Evolutionary conservation across 2,329 filamentous ascomycete species (phyloP).

Genomic region (Fusarium sp.): DNA sequence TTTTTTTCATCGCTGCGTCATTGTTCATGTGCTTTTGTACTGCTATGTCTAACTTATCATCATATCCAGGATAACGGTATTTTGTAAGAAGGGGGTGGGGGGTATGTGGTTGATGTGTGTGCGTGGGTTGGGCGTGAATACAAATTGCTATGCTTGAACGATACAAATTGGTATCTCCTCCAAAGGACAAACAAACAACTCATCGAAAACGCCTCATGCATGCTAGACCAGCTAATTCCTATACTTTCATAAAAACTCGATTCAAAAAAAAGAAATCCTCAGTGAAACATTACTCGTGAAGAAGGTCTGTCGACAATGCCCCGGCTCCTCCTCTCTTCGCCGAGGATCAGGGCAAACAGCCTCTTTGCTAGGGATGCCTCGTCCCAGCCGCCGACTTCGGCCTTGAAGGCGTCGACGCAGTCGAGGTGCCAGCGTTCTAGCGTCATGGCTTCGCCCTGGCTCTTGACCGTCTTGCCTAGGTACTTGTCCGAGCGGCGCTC

Average conservation of each 20-base stretch:
- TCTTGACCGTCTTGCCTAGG: constrained; percentile 62
- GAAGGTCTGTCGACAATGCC: constrained; percentile 25
- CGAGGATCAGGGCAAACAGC: constrained; percentile 65
- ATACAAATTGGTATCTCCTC: constrained; percentile 40
- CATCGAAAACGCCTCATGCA: constrained; percentile 42
- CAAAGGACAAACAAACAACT: constrained; percentile 23
- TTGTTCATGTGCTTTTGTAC: constrained; percentile 20
- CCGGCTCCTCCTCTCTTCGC: constrained; percentile 55
- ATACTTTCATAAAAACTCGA: constrained; percentile 32
- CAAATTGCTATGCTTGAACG: constrained; percentile 22
- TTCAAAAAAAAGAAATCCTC: constrained; percentile 17
- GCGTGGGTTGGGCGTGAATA: not conserved
- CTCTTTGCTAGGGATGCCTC: constrained; percentile 63
- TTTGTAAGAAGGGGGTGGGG: constrained; percentile 8
- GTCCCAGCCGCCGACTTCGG: constrained; percentile 63
- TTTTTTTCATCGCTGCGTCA: constrained; percentile 20
- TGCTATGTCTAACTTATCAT: constrained; percentile 13
- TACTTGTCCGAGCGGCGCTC: constrained; percentile 51
- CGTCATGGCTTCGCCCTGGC: constrained; percentile 59
- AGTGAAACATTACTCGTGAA: constrained; percentile 50
- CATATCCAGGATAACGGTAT: constrained; percentile 8
- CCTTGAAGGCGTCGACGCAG: constrained; percentile 66
- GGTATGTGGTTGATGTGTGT: constrained; percentile 15
- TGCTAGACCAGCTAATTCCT: constrained; percentile 20
- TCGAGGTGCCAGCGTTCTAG: constrained; percentile 70